Evolutionary conservation across 352 stramenopile genomes (phyloP).

Genomic region (Detonula confervacea): DNA sequence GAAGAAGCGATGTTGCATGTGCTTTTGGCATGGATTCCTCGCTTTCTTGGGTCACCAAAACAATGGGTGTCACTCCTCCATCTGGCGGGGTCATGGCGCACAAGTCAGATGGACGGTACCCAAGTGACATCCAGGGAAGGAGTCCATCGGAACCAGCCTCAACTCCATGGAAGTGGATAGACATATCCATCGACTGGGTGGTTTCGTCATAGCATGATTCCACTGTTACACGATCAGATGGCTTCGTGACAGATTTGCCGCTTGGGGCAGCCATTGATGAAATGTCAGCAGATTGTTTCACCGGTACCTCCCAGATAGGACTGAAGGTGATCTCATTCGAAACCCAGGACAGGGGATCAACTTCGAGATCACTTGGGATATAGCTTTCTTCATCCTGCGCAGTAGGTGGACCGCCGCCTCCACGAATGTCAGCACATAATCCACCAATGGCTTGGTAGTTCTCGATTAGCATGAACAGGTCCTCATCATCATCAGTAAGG

Average conservation of each 20-base stretch:
- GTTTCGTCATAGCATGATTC: constrained; percentile 61
- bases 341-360: constrained; percentile 52
- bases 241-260: constrained; percentile 24
- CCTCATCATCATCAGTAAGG: constrained; percentile 53
- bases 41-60: constrained; percentile 37
- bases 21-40: constrained; percentile 18
- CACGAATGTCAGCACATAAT: constrained; percentile 19
- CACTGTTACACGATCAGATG: constrained; percentile 43
- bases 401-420: constrained; percentile 25
- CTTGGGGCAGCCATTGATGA: not conserved
- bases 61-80: constrained; percentile 45
- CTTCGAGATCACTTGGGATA: constrained; percentile 61
- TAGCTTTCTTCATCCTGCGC: constrained; percentile 30
- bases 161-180: constrained; percentile 49
- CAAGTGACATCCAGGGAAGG: constrained; percentile 58
- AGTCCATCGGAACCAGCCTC: constrained; percentile 22
- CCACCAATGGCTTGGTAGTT: constrained; percentile 45
- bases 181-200: constrained; percentile 39
- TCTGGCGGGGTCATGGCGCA: constrained; percentile 59
- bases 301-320: constrained; percentile 50
- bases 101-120: constrained; percentile 37
- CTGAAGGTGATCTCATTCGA: constrained; percentile 57
- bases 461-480: constrained; percentile 54
- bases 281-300: constrained; percentile 2
- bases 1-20: constrained; percentile 23